Percentiles rank a stretch among this genome's conserved stretches.
Evolutionary conservation across 164 flowering plant genomes (phyloP).

Genomic region (Vitis riparia): DNA sequence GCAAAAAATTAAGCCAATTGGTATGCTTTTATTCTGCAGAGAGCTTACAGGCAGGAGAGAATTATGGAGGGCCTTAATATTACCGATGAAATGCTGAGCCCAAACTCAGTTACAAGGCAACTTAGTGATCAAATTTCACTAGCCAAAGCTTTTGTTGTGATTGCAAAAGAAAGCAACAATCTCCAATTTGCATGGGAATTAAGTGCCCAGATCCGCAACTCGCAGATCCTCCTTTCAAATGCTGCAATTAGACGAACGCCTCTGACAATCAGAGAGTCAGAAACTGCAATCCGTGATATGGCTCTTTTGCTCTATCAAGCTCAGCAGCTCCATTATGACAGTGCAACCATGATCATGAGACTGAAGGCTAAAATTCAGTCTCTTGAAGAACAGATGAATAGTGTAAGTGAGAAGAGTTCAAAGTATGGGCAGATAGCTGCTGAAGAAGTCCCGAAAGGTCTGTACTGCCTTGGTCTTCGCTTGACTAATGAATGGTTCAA

Average conservation of each 20-base stretch:
- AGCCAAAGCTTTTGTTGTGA: conserved; percentile 74
- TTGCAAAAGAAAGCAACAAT: conserved; percentile 86
- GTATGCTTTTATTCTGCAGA: conserved; percentile 31
- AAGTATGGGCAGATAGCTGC: conserved; percentile 87
- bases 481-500: conserved; percentile 71
- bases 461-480: conserved; percentile 74
- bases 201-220: conserved; percentile 83
- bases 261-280: conserved; percentile 59
- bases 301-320: conserved; percentile 77
- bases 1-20: not conserved
- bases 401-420: conserved; percentile 62
- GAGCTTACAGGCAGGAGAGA: conserved; percentile 41
- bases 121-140: conserved; percentile 75
- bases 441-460: conserved; percentile 82
- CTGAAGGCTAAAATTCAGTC: conserved; percentile 71
- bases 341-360: conserved; percentile 79
- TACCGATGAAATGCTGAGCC: conserved; percentile 82
- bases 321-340: conserved; percentile 75
- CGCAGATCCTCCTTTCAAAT: conserved; percentile 74
- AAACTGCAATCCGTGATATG: conserved; percentile 70
- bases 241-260: conserved; percentile 70
- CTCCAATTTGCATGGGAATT: conserved; percentile 89
- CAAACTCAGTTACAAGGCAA: conserved; percentile 65
- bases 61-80: conserved; percentile 59
- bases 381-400: conserved; percentile 69